Evolutionary conservation across 345 rosid genomes (phyloP).

Genomic region (Anacardium occidentale): DNA sequence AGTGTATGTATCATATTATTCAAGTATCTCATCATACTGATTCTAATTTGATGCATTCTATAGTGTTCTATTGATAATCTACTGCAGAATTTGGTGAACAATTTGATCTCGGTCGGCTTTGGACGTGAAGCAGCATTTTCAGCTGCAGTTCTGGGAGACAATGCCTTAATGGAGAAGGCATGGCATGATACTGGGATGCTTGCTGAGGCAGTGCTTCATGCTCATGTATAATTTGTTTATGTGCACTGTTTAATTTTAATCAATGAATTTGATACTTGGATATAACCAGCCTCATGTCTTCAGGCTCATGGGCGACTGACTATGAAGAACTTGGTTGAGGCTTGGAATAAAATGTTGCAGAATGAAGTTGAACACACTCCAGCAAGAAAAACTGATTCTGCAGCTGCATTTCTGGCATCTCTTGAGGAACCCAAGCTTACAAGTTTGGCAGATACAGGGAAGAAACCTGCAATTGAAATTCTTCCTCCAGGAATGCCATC

Average conservation of each 20-base stretch:
- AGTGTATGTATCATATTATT: slow-evolving; percentile 50
- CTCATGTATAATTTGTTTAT: slow-evolving; percentile 63
- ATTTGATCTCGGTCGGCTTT: slow-evolving; percentile 81
- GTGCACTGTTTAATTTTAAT: neutral
- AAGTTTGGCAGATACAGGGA: slow-evolving; percentile 79
- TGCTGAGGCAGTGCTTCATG: slow-evolving; percentile 98
- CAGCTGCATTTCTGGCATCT: slow-evolving; percentile 87
- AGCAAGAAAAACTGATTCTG: slow-evolving; percentile 80
- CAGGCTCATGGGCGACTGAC: slow-evolving; percentile 98
- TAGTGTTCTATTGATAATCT: too few species aligned
- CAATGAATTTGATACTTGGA: slow-evolving; percentile 13
- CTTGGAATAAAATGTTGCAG: slow-evolving; percentile 89
- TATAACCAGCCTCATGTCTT: slow-evolving; percentile 23
- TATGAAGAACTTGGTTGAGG: slow-evolving; percentile 75
- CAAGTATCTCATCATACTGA: neutral
- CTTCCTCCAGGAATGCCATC: slow-evolving; percentile 96
- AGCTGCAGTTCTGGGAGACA: slow-evolving; percentile 92
- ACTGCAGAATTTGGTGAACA: slow-evolving; percentile 78
- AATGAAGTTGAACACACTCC: slow-evolving; percentile 80
- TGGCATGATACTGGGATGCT: slow-evolving; percentile 99
- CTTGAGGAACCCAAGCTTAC: slow-evolving; percentile 87
- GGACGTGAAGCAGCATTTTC: slow-evolving; percentile 97
- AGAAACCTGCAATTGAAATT: slow-evolving; percentile 82
- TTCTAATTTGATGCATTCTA: slow-evolving; percentile 12
- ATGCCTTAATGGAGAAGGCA: slow-evolving; percentile 95